These are phyloP conservation scores for Aspergillus sclerotioniger DNA, from an alignment of 495 filamentous ascomycete species.

Conservation along the genomic window DNA sequence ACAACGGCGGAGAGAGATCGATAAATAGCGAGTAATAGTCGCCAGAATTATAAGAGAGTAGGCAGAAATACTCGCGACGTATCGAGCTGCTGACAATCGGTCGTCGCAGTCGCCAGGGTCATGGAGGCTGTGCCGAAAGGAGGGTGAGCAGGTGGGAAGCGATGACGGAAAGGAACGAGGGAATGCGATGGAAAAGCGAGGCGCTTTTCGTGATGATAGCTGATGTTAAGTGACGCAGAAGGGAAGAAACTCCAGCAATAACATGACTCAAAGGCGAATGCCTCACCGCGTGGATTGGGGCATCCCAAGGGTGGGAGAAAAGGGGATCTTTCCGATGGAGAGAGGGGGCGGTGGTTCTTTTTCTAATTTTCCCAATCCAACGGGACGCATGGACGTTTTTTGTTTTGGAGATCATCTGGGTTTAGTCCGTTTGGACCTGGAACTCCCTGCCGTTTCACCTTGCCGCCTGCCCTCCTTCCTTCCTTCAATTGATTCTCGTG, in stretches of 20 bases:
- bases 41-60: background rate
- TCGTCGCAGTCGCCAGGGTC: background rate
- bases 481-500: background rate
- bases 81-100: slow-evolving; percentile 1
- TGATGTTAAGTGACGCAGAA: background rate
- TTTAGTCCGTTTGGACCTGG: slow-evolving; percentile 1
- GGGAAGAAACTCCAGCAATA: background rate
- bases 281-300: background rate
- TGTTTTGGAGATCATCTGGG: slow-evolving; percentile 4
- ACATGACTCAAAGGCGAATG: background rate
- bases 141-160: slow-evolving; percentile 2
- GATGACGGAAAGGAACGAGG: background rate
- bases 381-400: slow-evolving; percentile 10
- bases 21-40: background rate
- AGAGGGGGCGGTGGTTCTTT: background rate
- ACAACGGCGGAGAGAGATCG: background rate
- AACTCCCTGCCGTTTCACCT: slow-evolving; percentile 1
- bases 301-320: background rate
- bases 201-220: background rate
- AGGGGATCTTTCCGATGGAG: background rate
- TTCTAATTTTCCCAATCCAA: slow-evolving; percentile 1
- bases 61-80: slow-evolving; percentile 2
- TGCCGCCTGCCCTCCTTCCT: background rate
- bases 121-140: slow-evolving; percentile 15
- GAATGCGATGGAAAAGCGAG: background rate